Conservation (phyloP, 495 filamentous ascomycete genomes). For the Chaetomium cochliodes region DNA sequence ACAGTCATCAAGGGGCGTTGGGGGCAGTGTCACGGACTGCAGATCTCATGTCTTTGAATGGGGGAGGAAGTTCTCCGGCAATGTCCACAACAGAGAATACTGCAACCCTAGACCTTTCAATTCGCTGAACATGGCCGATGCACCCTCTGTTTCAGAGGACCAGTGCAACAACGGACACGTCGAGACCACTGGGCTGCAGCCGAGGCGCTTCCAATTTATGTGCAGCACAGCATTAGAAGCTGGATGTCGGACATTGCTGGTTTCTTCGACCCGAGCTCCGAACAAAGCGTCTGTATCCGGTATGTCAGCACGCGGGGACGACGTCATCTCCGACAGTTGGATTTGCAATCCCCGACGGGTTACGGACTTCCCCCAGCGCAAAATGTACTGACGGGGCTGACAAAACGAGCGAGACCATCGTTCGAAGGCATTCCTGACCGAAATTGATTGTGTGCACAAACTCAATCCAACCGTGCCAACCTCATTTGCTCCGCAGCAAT, state of each 20-base stretch:
- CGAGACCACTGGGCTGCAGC: background rate
- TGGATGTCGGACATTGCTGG: background rate
- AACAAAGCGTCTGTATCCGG: background rate
- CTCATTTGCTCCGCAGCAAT: background rate
- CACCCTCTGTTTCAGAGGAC: background rate
- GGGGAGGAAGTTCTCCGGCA: background rate
- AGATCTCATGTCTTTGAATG: background rate
- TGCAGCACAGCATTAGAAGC: background rate
- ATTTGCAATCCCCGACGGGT: too few species aligned
- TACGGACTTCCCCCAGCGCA: too few species aligned
- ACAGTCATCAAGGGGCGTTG: background rate
- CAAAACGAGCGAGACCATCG: too few species aligned
- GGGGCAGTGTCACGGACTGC: background rate
- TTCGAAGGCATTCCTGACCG: too few species aligned
- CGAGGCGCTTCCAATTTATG: background rate
- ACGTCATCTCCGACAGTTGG: too few species aligned
- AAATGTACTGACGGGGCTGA: too few species aligned
- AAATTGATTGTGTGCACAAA: too few species aligned
- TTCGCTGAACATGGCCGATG: background rate
- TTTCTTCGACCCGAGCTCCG: background rate
- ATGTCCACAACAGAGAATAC: background rate
- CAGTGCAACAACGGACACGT: constrained; percentile 1
- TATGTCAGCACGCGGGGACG: background rate
- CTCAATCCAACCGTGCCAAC: too few species aligned
- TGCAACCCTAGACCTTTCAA: background rate